Conservation (phyloP, 2,329 filamentous ascomycete species). For the Nigrospora sphaerica region DNA sequence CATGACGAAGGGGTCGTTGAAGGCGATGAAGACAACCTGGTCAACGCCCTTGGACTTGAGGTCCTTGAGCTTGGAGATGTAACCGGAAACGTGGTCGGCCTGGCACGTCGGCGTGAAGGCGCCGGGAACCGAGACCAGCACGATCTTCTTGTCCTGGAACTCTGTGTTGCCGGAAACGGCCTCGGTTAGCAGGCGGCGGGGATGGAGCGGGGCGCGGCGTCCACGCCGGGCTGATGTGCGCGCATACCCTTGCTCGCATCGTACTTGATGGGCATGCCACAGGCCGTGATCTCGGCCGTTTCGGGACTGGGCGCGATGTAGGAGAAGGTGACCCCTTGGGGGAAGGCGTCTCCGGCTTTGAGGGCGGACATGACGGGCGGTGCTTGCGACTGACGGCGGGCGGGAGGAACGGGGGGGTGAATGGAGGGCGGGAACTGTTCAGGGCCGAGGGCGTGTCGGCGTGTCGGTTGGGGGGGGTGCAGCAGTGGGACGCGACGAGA, state of each 20-base stretch:
- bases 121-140: conserved; percentile 49
- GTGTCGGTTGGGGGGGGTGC: no score
- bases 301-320: conserved; percentile 75
- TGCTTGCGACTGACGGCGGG: no score
- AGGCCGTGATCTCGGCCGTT: conserved; percentile 60
- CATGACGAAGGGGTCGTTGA: conserved; percentile 82
- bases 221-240: no score
- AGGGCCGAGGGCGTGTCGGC: no score
- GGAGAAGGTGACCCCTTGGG: conserved; percentile 71
- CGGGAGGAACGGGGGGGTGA: no score
- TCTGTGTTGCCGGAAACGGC: conserved; percentile 24
- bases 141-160: conserved; percentile 45
- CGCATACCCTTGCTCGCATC: conserved; percentile 65
- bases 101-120: conserved; percentile 84
- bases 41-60: conserved; percentile 75
- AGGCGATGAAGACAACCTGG: conserved; percentile 69
- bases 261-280: conserved; percentile 72
- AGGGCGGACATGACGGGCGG: conserved; percentile 49
- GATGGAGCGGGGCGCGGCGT: no score
- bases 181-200: background rate
- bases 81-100: conserved; percentile 69
- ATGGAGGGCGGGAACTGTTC: no score
- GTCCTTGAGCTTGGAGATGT: conserved; percentile 61
- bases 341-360: conserved; percentile 78
- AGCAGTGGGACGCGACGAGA: no score